phyloP scores from a whole-genome alignment of 2,329 filamentous ascomycete species.

The Fusarium vanettenii region DNA sequence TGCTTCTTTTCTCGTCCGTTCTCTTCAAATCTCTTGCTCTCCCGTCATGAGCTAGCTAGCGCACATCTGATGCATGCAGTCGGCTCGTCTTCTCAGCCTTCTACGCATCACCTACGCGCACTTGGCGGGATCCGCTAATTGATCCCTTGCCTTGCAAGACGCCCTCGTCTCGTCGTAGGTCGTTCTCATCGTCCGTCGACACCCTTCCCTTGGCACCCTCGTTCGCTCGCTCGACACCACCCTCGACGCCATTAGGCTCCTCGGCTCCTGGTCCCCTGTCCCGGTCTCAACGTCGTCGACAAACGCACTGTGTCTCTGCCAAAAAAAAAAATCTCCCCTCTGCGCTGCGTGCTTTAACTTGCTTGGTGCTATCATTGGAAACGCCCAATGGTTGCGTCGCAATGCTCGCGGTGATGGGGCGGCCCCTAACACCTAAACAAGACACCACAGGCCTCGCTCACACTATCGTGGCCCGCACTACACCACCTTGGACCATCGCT shows the following conservation, averaged over 20 bases:
- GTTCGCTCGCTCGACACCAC: conserved; percentile 23
- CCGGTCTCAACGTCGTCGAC: conserved; percentile 31
- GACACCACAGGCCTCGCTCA: conserved; percentile 5
- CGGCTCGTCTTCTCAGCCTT: conserved; percentile 33
- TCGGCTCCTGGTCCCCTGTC: conserved; percentile 39
- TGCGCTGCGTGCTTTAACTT: conserved; percentile 18
- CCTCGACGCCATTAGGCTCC: conserved; percentile 30
- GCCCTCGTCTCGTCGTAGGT: conserved; percentile 4
- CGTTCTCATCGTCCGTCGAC: conserved; percentile 1
- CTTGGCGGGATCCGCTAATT: conserved; percentile 22
- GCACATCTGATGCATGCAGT: conserved; percentile 31
- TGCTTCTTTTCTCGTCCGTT: conserved; percentile 5
- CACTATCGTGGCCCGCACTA: conserved; percentile 30
- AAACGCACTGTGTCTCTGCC: conserved; percentile 26
- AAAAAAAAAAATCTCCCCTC: conserved; percentile 6
- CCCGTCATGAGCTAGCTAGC: conserved; percentile 29
- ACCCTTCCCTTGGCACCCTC: conserved; percentile 9
- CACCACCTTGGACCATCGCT: conserved; percentile 32
- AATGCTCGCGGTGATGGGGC: conserved; percentile 17
- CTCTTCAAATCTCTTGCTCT: conserved; percentile 13
- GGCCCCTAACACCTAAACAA: conserved; percentile 20
- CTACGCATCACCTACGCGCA: conserved; percentile 4
- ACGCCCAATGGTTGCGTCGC: conserved; percentile 14
- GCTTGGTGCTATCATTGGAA: conserved; percentile 6
- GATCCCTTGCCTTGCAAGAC: conserved; percentile 33